phyloP scores from a whole-genome alignment of 2,329 filamentous ascomycete species.

The Conoideocrella luteorostrata region DNA sequence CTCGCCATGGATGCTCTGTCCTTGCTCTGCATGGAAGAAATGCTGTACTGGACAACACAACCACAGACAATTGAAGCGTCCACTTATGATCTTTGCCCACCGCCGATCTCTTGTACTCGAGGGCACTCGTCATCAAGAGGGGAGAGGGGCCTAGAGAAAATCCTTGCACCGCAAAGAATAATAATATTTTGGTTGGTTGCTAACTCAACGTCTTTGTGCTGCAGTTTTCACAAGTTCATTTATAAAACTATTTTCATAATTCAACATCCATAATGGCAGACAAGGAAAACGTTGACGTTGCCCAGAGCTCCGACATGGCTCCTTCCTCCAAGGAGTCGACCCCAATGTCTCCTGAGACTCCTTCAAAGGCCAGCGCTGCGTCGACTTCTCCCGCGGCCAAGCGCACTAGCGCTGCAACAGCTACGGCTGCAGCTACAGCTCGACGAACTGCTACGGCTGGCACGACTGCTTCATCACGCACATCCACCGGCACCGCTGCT shows the following conservation, averaged over 20 bases:
- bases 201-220: not conserved
- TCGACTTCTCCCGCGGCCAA: conserved; percentile 25
- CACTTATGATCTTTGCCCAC: not conserved
- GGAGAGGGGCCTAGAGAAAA: too few species aligned
- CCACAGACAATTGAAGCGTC: too few species aligned
- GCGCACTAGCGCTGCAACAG: conserved; percentile 27
- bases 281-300: conserved; percentile 38
- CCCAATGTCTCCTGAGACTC: conserved; percentile 25
- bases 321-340: conserved; percentile 21
- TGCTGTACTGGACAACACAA: too few species aligned
- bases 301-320: conserved; percentile 35
- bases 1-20: not conserved
- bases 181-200: not conserved
- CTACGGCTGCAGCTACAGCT: conserved; percentile 25
- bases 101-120: too few species aligned
- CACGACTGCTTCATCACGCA: conserved; percentile 17
- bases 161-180: too few species aligned
- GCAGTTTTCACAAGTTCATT: conserved; percentile 2
- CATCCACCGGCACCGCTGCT: conserved; percentile 7
- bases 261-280: conserved; percentile 36
- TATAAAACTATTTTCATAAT: conserved; percentile 2
- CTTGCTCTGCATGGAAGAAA: too few species aligned
- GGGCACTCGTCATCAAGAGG: too few species aligned
- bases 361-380: conserved; percentile 25
- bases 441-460: conserved; percentile 26